Evolutionary conservation across 2,329 filamentous ascomycete genomes (phyloP), one percentile per base, ranked within the genome.

Genomic region (Colletotrichum australisinense): DNA sequence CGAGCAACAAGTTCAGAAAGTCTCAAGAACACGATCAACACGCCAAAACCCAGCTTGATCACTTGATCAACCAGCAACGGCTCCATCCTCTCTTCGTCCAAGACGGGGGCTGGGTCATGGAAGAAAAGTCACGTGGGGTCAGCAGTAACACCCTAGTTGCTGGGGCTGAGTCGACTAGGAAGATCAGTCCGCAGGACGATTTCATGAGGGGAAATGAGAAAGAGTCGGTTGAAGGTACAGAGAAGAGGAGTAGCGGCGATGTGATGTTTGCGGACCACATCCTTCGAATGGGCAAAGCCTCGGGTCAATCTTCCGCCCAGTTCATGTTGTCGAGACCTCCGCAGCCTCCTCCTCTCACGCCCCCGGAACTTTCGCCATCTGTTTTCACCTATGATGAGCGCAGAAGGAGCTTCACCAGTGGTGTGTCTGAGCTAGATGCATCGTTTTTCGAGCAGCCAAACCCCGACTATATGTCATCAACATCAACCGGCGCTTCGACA

Each of bases 301-400:
- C 49, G 9, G 77, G 76, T 58, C 64, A 72, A n/a, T 53, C 60
- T 38, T 59, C 70, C 55, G 57, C 73, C 22, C 32, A 58, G 26
- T 72, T 72, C 35, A 67, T 67, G 74, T 78, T 83, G 73, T 79
- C 82, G 60, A 81, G 84, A 57, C 82, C 82, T 67, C 84, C 84
- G 64, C 86, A 83, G 63, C 85, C 87, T 57, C 84, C 85, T 69
- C 87, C 88, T 69, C 79, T 89, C 77, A 89, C 86, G 56, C 85
- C 87, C 12, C 86, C 87, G 8, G 83, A 84, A 72, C 78, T 86
- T 64, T 85, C 84, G 69, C 79, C 82, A 62, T 80, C 80, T 55
- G 78, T 83, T 67, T 87, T 86, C 75, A 81, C 82, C 14, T 84
- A 88, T 72, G 80, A 88, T 46, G 82, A 84, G 60, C 82, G 81